Conservation (phyloP, 441 rosid genomes). For the Corymbia calophylla region DNA sequence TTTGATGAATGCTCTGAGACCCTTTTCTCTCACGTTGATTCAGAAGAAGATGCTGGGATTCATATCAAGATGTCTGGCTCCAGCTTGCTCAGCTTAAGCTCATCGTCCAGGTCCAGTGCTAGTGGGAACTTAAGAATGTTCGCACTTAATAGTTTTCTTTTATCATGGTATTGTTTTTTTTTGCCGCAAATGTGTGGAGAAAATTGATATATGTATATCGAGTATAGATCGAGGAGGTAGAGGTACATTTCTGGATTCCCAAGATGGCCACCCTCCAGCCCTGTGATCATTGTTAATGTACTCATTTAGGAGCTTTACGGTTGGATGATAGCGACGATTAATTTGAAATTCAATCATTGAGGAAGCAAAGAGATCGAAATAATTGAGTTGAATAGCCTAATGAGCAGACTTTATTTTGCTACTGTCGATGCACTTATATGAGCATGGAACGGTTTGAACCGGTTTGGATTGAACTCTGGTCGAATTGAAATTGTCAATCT, state of each 20-base stretch:
- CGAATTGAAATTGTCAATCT: not conserved
- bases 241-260: not conserved
- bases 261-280: not conserved
- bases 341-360: not conserved
- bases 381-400: not conserved
- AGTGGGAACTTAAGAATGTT: not conserved
- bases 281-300: not conserved
- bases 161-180: not conserved
- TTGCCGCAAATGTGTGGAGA: not conserved
- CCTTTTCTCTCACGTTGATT: not conserved
- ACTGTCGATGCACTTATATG: not conserved
- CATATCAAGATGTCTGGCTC: conserved; percentile 75
- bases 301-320: not conserved
- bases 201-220: not conserved
- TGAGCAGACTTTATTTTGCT: not conserved
- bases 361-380: not conserved
- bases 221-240: not conserved
- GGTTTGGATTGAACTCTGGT: not conserved
- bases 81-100: conserved; percentile 56
- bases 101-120: not conserved
- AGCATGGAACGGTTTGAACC: not conserved
- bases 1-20: not conserved
- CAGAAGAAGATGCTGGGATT: conserved; percentile 74
- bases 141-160: not conserved
- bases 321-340: not conserved